phyloP scores from a whole-genome alignment of 805 yeast species.

The Brettanomyces nanus region DNA sequence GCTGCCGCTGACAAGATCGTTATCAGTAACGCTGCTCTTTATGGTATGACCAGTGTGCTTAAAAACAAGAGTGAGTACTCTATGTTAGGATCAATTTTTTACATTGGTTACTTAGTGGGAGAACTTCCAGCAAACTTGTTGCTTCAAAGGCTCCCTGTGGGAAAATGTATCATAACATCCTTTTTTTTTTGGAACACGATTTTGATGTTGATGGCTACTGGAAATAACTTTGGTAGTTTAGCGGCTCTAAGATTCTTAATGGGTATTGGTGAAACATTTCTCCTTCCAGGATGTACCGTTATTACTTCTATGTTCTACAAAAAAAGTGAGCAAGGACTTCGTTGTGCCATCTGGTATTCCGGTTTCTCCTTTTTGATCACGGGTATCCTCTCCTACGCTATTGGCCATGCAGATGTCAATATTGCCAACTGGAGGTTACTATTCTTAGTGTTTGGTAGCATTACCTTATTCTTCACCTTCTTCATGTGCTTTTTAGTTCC shows the following conservation, averaged over 20 bases:
- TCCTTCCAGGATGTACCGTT: slow-evolving; percentile 30
- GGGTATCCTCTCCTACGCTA: slow-evolving; percentile 26
- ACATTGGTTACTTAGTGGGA: slow-evolving; percentile 40
- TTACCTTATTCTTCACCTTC: slow-evolving; percentile 26
- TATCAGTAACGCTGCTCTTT: slow-evolving; percentile 35
- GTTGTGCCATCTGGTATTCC: slow-evolving; percentile 24
- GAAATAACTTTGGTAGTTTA: slow-evolving; percentile 38
- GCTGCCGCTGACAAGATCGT: slow-evolving; percentile 32
- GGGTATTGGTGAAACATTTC: slow-evolving; percentile 34
- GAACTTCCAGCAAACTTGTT: slow-evolving; percentile 42
- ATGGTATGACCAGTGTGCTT: slow-evolving; percentile 37
- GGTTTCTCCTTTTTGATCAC: slow-evolving; percentile 26
- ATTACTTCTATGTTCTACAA: slow-evolving; percentile 26
- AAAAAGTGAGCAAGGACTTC: slow-evolving; percentile 24
- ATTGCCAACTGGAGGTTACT: slow-evolving; percentile 25
- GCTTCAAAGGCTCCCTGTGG: slow-evolving; percentile 39
- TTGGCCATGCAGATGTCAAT: slow-evolving; percentile 20
- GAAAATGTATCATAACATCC: slow-evolving; percentile 25
- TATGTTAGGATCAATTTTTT: slow-evolving; percentile 26
- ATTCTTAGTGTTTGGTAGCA: slow-evolving; percentile 27
- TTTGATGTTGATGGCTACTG: slow-evolving; percentile 38
- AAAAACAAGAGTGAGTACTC: too few species aligned
- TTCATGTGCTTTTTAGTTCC: slow-evolving; percentile 24
- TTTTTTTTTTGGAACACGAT: slow-evolving; percentile 38
- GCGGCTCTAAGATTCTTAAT: slow-evolving; percentile 39